Conservation (phyloP, 495 filamentous ascomycete species). For the Trichoderma erinaceum region DNA sequence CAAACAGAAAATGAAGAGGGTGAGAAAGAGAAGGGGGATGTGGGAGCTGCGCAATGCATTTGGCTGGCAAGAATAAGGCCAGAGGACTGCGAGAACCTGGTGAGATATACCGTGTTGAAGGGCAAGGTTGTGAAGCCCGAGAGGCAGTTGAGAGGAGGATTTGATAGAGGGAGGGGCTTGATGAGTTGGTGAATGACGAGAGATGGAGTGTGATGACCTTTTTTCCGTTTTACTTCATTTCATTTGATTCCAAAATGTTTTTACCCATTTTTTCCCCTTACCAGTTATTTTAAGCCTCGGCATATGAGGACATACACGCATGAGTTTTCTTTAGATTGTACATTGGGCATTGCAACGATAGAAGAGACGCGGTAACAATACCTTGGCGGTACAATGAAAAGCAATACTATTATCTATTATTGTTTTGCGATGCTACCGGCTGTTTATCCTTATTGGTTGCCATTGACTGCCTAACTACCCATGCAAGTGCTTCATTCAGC, state of each 20-base stretch:
- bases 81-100: slow-evolving; percentile 90
- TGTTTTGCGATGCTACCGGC: no score
- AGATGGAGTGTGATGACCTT: neutral
- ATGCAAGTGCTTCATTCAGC: no score
- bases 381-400: no score
- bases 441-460: no score
- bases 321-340: no score
- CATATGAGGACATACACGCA: neutral
- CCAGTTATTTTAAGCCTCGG: neutral
- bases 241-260: no score
- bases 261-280: no score
- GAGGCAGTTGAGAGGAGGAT: slow-evolving; percentile 78
- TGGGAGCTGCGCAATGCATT: slow-evolving; percentile 77
- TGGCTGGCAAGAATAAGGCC: slow-evolving; percentile 87
- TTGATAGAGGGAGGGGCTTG: slow-evolving; percentile 71
- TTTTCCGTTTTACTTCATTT: neutral
- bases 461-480: no score
- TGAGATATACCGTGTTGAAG: slow-evolving; percentile 82
- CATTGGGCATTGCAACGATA: no score
- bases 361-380: no score
- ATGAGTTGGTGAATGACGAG: slow-evolving; percentile 67
- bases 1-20: slow-evolving; percentile 25
- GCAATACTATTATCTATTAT: no score
- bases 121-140: slow-evolving; percentile 89
- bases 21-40: slow-evolving; percentile 36